Conservation (phyloP, 2,329 filamentous ascomycete genomes). For the Epichloe sibirici region DNA sequence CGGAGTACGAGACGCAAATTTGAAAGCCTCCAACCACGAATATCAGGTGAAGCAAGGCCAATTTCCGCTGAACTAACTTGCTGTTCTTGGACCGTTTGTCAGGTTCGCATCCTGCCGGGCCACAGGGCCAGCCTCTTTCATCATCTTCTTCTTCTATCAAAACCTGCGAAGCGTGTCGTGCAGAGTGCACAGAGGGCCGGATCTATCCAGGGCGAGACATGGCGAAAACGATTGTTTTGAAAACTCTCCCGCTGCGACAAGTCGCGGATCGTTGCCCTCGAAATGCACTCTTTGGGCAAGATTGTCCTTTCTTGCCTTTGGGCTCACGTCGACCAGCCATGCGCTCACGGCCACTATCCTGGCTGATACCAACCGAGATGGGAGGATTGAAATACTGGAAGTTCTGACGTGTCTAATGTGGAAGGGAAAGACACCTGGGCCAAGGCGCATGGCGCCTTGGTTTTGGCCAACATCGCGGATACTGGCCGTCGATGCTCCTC, state of each 20-base stretch:
- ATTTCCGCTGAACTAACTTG: no score
- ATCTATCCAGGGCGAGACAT: no score
- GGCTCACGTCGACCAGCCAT: background rate
- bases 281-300: background rate
- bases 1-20: no score
- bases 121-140: no score
- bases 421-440: slow-evolving; percentile 15
- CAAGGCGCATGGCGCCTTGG: slow-evolving; percentile 17
- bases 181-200: no score
- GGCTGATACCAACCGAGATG: slow-evolving; percentile 25
- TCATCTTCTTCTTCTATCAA: slow-evolving; percentile 23
- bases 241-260: no score
- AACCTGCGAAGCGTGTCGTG: background rate
- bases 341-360: slow-evolving; percentile 9
- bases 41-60: no score
- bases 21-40: no score
- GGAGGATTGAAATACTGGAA: slow-evolving; percentile 15
- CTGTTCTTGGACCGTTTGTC: no score
- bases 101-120: no score
- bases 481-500: slow-evolving; percentile 18
- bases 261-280: background rate
- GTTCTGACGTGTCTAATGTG: slow-evolving; percentile 14
- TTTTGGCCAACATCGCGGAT: slow-evolving; percentile 25
- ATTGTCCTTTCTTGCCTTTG: background rate
- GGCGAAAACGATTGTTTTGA: no score